Evolutionary conservation across 1,139 yeast species (phyloP).

Genomic region (Blastobotrys aristatus): DNA sequence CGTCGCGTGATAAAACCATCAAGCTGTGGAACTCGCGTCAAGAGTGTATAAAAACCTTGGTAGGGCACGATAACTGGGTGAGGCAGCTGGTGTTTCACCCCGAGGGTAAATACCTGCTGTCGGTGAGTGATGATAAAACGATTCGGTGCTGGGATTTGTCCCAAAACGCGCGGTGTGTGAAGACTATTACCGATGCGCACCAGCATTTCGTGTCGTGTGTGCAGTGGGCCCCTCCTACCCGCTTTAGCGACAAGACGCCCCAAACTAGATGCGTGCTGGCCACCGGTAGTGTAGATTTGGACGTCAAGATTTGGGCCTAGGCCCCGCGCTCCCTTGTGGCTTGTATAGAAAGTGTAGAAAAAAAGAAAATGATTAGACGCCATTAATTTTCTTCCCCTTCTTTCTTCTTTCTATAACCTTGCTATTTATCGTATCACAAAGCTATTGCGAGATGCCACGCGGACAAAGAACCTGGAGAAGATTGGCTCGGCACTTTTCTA

Average conservation of each 20-base stretch:
- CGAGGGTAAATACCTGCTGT: constrained; percentile 61
- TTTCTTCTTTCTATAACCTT: too few relatives aligned
- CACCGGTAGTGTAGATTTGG: constrained; percentile 80
- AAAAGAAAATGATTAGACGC: background rate
- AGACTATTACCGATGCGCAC: constrained; percentile 53
- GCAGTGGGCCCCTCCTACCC: constrained; percentile 47
- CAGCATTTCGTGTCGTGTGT: constrained; percentile 68
- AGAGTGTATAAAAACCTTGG: constrained; percentile 47
- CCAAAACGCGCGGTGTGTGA: constrained; percentile 47
- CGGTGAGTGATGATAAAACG: constrained; percentile 76
- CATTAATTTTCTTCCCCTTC: background rate
- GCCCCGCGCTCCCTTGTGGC: too few relatives aligned
- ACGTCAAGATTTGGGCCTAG: constrained; percentile 71
- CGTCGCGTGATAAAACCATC: constrained; percentile 74
- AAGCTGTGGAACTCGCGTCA: constrained; percentile 78
- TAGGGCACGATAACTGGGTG: constrained; percentile 89
- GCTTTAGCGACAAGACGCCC: constrained; percentile 13
- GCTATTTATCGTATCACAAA: background rate
- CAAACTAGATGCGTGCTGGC: constrained; percentile 43
- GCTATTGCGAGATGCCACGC: too few relatives aligned
- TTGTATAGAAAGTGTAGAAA: background rate
- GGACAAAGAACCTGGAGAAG: too few relatives aligned
- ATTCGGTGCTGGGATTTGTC: constrained; percentile 77
- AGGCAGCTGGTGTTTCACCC: constrained; percentile 68
- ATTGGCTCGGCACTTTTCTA: too few relatives aligned